These are phyloP conservation scores for Collybiopsis confluens DNA, from an alignment of 768 basidiomycete species.

Conservation along the genomic window DNA sequence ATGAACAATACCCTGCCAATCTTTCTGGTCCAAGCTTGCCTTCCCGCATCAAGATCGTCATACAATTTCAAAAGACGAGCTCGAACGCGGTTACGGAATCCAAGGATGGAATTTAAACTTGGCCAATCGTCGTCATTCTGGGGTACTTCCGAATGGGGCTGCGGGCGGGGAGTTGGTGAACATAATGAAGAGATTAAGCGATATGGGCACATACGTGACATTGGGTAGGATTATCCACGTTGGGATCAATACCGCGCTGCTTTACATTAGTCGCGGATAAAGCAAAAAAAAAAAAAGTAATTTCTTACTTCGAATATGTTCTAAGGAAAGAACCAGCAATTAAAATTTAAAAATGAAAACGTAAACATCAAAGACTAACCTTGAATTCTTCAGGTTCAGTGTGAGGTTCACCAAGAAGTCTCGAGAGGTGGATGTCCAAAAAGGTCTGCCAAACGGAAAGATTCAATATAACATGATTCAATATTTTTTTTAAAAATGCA, in stretches of 20 bases:
- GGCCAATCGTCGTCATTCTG: slow-evolving; percentile 84
- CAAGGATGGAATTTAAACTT: slow-evolving; percentile 57
- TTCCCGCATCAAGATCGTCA: slow-evolving; percentile 54
- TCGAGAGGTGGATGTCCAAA: slow-evolving; percentile 85
- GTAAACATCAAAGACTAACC: slow-evolving; percentile 21
- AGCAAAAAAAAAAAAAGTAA: not conserved
- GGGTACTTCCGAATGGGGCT: slow-evolving; percentile 92
- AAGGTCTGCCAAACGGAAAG: slow-evolving; percentile 40
- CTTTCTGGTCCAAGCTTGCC: slow-evolving; percentile 53
- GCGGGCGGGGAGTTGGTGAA: slow-evolving; percentile 6
- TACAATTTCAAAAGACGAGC: slow-evolving; percentile 71
- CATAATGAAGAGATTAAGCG: not conserved
- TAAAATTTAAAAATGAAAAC: not conserved
- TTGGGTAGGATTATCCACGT: slow-evolving; percentile 83
- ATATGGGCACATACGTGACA: slow-evolving; percentile 58
- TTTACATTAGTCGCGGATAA: slow-evolving; percentile 13
- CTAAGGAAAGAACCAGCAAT: slow-evolving; percentile 27
- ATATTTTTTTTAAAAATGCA: too few species aligned
- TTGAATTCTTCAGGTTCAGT: slow-evolving; percentile 86
- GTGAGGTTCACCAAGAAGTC: slow-evolving; percentile 67
- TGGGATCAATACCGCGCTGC: slow-evolving; percentile 93
- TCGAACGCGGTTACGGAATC: slow-evolving; percentile 77
- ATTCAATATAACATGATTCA: too few species aligned
- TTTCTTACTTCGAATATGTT: slow-evolving; percentile 67
- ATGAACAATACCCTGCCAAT: slow-evolving; percentile 82